These are phyloP conservation scores for Jatropha curcas DNA, from an alignment of 345 rosid species.

Conservation along the genomic window DNA sequence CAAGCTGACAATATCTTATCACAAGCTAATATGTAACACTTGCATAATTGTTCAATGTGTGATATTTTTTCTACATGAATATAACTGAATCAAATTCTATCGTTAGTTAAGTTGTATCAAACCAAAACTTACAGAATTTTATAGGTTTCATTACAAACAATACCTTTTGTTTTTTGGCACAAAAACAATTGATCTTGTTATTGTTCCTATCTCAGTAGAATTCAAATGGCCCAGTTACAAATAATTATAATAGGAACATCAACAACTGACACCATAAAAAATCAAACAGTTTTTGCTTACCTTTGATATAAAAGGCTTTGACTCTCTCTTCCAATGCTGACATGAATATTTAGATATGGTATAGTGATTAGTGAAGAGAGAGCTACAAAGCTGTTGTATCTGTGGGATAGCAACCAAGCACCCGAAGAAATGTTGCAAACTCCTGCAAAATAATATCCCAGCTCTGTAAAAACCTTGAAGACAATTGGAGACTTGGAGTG, in stretches of 20 bases:
- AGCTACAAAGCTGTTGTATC: constrained; percentile 27
- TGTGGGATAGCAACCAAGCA: constrained; percentile 75
- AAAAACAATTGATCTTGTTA: too few species aligned
- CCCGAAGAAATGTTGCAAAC: constrained; percentile 66
- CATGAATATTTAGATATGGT: not conserved
- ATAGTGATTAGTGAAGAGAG: too few species aligned
- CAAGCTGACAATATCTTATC: too few species aligned
- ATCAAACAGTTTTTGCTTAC: not conserved
- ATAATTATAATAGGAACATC: not conserved
- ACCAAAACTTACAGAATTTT: too few species aligned
- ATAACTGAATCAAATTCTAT: too few species aligned
- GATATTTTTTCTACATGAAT: too few species aligned
- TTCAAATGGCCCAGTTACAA: not conserved
- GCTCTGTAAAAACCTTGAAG: not conserved
- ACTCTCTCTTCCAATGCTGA: not conserved
- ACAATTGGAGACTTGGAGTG: not conserved
- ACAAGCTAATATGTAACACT: too few species aligned
- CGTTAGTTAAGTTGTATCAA: too few species aligned
- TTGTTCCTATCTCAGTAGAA: not conserved
- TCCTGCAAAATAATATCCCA: constrained; percentile 52
- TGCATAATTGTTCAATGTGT: too few species aligned
- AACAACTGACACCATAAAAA: not conserved
- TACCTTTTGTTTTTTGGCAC: too few species aligned
- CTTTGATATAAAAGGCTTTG: not conserved
- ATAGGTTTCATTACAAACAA: too few species aligned